A percentile compares a stretch with the other conserved stretches of the same genome.
These are phyloP conservation scores for Aspergillus luchuensis DNA, from an alignment of 2,329 filamentous ascomycete species.

Conservation along the genomic window DNA sequence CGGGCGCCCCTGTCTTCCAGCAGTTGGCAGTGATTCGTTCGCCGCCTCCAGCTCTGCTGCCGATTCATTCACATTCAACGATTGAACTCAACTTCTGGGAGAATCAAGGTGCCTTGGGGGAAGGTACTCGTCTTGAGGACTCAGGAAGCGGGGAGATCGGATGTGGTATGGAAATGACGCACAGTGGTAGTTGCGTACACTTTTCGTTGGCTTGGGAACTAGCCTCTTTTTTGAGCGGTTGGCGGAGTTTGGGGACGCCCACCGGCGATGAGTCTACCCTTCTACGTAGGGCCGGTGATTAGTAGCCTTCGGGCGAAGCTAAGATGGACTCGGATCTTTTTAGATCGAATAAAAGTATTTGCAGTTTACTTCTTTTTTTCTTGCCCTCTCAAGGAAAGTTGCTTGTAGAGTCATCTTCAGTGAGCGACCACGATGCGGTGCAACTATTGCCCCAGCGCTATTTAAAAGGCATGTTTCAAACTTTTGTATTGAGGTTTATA, in stretches of 20 bases:
- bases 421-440: no score
- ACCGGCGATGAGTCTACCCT: neutral
- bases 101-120: neutral
- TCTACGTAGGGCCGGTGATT: neutral
- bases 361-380: no score
- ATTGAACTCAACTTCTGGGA: neutral
- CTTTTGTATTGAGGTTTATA: no score
- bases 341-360: no score
- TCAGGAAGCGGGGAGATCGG: neutral
- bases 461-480: no score
- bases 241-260: neutral
- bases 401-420: no score
- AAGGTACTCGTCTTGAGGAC: neutral
- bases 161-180: neutral
- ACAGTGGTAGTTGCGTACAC: neutral
- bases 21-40: neutral
- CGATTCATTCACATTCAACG: neutral
- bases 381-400: no score
- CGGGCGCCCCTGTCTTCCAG: neutral
- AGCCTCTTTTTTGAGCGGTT: neutral
- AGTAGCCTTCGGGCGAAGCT: neutral
- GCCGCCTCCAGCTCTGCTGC: neutral
- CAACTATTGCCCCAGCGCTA: no score
- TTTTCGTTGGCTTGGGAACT: neutral
- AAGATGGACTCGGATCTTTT: neutral